Evolutionary conservation across 371 early-diverging fungal species (phyloP), one percentile per base, ranked within the genome.

Genomic region (Apophysomyces ossiformis): DNA sequence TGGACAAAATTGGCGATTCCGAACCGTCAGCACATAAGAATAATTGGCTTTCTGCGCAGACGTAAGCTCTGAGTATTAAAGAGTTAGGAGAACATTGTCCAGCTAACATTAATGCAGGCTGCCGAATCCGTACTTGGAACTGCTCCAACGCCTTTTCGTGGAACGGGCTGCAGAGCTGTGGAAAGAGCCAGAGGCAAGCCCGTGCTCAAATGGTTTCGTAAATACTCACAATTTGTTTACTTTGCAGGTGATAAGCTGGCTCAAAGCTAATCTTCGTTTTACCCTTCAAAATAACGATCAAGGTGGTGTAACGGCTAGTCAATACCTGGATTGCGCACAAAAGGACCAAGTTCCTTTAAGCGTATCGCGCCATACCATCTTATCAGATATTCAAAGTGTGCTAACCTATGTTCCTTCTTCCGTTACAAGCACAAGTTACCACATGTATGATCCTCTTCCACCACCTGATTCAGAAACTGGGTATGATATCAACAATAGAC

Each of bases 381-480:
- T 93, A 36, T 85, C 87, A 1, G 91, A 92, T 45, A 79, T 87
- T 63, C 87, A 84, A 47, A 59, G 81, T 9, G 66, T 86, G 43
- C 77, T 86, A 39, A 72, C 79, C 1, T 90, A 78, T 67, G 73
- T 87, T 54, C 92, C 92, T 0, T 73, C 77, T 8, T 70, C 74
- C 3, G 75, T 89, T 37, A 85, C 84, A 32, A 73, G 62, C 0
- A 73, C 81, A 2, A 87, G 87, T 56, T 84, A 79, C 67, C 87
- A 86, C 66, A 89, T 88, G 70, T 86, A 90, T 66, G 93, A 93
- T 63, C 94, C 94, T 35, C 54, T 93, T 39, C 94, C 94, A 21
- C 94, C 94, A 6, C 50, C 61, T 0, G 85, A 89, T 61, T 85
- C 87, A 13, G 66, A 75, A 1, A 81, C 87, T 35, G 64, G 73